Base-by-base conservation (phyloP, 2,329 filamentous ascomycete species). In the Sporothrix inflata region DNA sequence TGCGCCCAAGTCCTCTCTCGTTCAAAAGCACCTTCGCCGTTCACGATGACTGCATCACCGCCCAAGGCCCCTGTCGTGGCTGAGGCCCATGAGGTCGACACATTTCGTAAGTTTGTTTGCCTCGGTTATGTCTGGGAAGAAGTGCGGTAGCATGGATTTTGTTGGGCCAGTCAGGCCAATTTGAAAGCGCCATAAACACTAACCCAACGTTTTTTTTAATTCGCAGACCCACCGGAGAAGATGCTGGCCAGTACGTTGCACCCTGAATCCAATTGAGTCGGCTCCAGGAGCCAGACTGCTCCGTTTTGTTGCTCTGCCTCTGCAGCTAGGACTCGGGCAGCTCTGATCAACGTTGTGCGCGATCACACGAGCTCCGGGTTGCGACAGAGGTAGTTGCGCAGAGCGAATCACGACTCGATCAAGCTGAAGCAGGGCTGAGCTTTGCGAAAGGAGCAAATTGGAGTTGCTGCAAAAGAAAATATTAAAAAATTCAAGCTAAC, bases 21-120 rank as follows among this genome's bases (percentile, higher is more conserved):
- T 60, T 57, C 51, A 65, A 21, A 60, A 42, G 4, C 21, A 14
- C 47, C 40, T 74, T 57, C 34, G 38, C 21, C 42, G 6, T 27
- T 73, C 75, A 75, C 74, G 74, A 88, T 88, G 86, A 83, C 79
- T 78, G 75, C 81, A 81, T 72, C 76, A 27, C 63, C 73, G 49
- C 69, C 81, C 78, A 86, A 84, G 80, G 79, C 77, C 76, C 87
- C 86, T 65, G 90, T 92, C 78, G 91, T 94, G 78, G 85, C 86
- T 74, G 92, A 94, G 85, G 91, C 92, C 78, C 91, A 94, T 82
- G 83, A 90, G 79, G 91, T 94, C 77, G 90, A 93, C 82, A 94
- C 91, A 24, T 93, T 85, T 79, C 88, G 89, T 91, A 83, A 86
- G 88, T 76, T 57, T 34, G 21, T 30, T 66, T 69, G 16, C 66